Conservation (phyloP, 805 yeast genomes). For the Candida taoyuanica region DNA sequence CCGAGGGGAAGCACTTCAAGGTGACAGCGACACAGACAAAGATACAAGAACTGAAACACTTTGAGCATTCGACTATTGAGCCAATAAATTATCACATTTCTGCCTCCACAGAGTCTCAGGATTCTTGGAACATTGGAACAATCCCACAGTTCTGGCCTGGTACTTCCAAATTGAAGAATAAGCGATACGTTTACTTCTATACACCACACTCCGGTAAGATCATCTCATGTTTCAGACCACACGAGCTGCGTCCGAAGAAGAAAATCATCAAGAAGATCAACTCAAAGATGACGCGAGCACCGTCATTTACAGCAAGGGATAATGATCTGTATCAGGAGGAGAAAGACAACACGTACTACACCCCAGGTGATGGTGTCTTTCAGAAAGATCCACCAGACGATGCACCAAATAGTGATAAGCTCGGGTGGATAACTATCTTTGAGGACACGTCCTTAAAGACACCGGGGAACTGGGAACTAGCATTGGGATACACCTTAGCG, state of each 20-base stretch:
- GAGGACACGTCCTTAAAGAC: slow-evolving; percentile 36
- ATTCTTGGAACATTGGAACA: slow-evolving; percentile 39
- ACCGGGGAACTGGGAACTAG: slow-evolving; percentile 49
- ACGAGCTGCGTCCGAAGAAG: slow-evolving; percentile 34
- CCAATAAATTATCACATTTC: slow-evolving; percentile 29
- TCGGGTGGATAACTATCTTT: slow-evolving; percentile 63
- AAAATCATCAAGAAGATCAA: slow-evolving; percentile 31
- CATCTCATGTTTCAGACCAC: slow-evolving; percentile 31
- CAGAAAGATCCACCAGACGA: slow-evolving; percentile 50
- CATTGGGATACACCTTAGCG: slow-evolving; percentile 49
- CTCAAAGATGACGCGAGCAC: slow-evolving; percentile 1
- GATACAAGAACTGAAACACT: slow-evolving; percentile 5
- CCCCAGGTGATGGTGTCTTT: slow-evolving; percentile 53
- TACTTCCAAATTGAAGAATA: slow-evolving; percentile 20
- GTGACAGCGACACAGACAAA: slow-evolving; percentile 4
- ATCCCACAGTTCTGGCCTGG: slow-evolving; percentile 36
- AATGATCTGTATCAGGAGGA: slow-evolving; percentile 4
- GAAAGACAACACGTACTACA: slow-evolving; percentile 15
- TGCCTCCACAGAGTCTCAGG: slow-evolving; percentile 19
- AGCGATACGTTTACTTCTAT: slow-evolving; percentile 30
- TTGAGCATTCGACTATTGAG: slow-evolving; percentile 6
- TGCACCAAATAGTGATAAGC: slow-evolving; percentile 51
- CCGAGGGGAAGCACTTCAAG: neutral
- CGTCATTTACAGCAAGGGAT: slow-evolving; percentile 2
- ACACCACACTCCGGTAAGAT: slow-evolving; percentile 28